These are phyloP conservation scores for Gossypium rotundifolium DNA, from an alignment of 345 rosid genomes.

Conservation along the genomic window DNA sequence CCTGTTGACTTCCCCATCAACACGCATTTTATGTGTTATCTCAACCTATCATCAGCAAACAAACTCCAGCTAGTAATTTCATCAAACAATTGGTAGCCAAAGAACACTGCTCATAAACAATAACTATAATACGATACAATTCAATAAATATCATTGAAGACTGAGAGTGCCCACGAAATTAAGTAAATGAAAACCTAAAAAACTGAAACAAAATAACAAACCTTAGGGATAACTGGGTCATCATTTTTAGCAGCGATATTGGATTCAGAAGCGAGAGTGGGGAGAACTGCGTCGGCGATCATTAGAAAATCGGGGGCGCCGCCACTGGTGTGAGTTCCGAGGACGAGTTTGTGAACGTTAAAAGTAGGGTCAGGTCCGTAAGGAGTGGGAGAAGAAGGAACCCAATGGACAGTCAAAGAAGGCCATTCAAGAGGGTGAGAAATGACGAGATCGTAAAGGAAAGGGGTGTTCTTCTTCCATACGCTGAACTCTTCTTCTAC, in stretches of 20 bases:
- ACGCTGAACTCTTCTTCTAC: constrained; percentile 77
- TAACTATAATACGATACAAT: background rate
- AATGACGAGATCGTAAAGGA: constrained; percentile 79
- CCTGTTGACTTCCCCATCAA: constrained; percentile 90
- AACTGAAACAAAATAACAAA: constrained; percentile 12
- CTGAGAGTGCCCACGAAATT: background rate
- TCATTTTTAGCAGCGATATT: constrained; percentile 27
- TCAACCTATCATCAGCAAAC: constrained; percentile 49
- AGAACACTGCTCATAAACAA: background rate
- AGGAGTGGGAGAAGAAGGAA: constrained; percentile 49
- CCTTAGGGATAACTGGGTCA: constrained; percentile 57
- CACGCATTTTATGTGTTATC: constrained; percentile 62
- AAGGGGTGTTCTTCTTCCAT: constrained; percentile 91
- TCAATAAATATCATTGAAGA: constrained; percentile 19
- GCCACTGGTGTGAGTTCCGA: constrained; percentile 89
- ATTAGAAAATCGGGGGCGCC: constrained; percentile 60
- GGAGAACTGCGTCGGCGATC: constrained; percentile 71
- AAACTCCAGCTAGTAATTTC: constrained; percentile 17
- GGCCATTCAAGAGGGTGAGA: constrained; percentile 96
- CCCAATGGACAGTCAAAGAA: constrained; percentile 93
- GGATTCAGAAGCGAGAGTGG: constrained; percentile 40
- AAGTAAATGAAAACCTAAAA: background rate
- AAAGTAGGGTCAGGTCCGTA: constrained; percentile 46
- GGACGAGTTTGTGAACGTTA: constrained; percentile 57
- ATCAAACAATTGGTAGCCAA: constrained; percentile 13